Evolutionary conservation across 148 eudicot genomes (phyloP), one percentile per base, ranked within the genome.

Genomic region (Silene uniflora): DNA sequence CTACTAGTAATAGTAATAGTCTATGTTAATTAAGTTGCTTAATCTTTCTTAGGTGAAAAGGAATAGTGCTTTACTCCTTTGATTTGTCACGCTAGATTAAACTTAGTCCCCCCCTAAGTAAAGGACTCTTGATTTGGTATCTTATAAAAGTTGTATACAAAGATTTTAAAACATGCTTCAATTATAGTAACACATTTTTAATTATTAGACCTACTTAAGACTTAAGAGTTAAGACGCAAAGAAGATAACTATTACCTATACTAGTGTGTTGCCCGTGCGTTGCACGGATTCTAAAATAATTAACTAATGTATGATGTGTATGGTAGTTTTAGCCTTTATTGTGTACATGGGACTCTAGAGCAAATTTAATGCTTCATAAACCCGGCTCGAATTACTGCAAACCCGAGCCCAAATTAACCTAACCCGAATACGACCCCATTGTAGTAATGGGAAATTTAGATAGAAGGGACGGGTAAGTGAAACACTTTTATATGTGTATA

Each of bases 31-130:
- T 52, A 52, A 52, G 9, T 68, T 29, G 54, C 23, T 67, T 67
- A 10, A 67, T 67, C 71, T 67, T 61, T 22, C 27, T 61, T 22
- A 61, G 2, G 10, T 61, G 27, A 61, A 61, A 61, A 61, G 24
- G 23, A 61, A 61, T 61, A 61, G 65, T 61, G 14, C 65, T 62
- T 62, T 62, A 23, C 4, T 62, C 67, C 5, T 6, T 49, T 69
- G 59, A 69, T 52, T 8, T 52, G 62, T 52, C 16, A 7, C 42
- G 17, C 27, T 71, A 1, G 7, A 71, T 0, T 52, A 71, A 54
- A 71, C 73, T 71, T 54, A 71, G 42, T 71, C 22, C 44, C n/a
- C n/a, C n/a, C 60, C 73, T 71, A 71, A 71, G 73, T 18, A 71
- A 71, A 54, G 10, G 14, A 71, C 32, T 69, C 9, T 22, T 69